Evolutionary conservation across 73 alveolate genomes (phyloP).

Genomic region (Tetrahymena elliotti): DNA sequence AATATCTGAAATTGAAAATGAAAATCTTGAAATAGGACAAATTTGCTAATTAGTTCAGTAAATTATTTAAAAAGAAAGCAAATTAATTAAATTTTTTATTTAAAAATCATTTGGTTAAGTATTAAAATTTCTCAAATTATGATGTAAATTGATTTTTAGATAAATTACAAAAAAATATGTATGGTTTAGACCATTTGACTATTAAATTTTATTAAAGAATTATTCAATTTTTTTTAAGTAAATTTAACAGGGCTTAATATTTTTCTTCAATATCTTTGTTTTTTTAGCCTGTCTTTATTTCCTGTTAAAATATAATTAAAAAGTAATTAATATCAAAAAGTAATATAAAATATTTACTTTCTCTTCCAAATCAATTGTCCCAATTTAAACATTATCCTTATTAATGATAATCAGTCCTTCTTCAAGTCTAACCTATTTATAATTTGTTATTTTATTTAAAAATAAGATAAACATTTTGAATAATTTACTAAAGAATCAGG

Average conservation of each 20-base stretch:
- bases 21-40: too few relatives aligned
- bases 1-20: too few relatives aligned
- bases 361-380: not conserved
- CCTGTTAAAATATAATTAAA: not conserved
- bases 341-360: not conserved
- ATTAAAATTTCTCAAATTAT: too few relatives aligned
- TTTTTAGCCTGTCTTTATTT: not conserved
- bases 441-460: not conserved
- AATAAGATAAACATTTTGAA: not conserved
- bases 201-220: too few relatives aligned
- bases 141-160: too few relatives aligned
- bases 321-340: not conserved
- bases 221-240: not conserved
- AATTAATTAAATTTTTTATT: too few relatives aligned
- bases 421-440: not conserved
- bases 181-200: too few relatives aligned
- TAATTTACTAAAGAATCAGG: not conserved
- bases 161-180: too few relatives aligned
- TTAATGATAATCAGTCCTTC: not conserved
- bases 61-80: too few relatives aligned
- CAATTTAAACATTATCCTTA: not conserved
- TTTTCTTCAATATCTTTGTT: not conserved
- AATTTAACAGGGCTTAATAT: not conserved
- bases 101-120: too few relatives aligned
- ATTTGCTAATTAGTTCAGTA: too few relatives aligned